Evolutionary conservation across 129 eudicot species (phyloP), one percentile per base, ranked within the genome.

Genomic region (Pulicaria dysenterica): DNA sequence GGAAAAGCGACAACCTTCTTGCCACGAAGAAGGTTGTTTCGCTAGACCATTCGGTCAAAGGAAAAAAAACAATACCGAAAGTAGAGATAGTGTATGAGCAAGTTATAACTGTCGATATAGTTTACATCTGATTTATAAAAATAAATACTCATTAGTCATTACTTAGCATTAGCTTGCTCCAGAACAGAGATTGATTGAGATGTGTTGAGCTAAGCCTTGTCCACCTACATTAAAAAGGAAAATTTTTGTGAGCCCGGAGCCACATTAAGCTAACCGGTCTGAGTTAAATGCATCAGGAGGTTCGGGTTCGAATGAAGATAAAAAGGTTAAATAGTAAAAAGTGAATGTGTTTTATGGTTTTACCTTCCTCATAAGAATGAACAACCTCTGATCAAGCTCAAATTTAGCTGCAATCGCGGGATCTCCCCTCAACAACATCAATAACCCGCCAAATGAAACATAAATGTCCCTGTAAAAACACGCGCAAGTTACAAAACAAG

Each of bases 331-430:
- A 13, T 3, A 53, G 17, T 7, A 73, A 61, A 4, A 16, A 37
- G 16, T 11, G 11, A 36, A 58, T 11, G 3, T 15, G 11, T 44
- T 74, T 60, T 77, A 87, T 95, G 11, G 11, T 44, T 74, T 60
- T 77, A 87, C 97, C 89, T 85, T 94, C 95, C 95, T 94, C 74
- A 90, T 82, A 47, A 94, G 95, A 66, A 94, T 78, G 73, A 94
- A 94, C 79, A 94, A 73, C 86, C 84, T 94, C 82, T 90, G 96
- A 80, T 94, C 99, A 50, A 94, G 97, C 84, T 94, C 97, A 48
- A 94, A 90, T 74, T 85, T 86, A 14, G 90, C 82, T 42, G 95
- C 90, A 78, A 85, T 83, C 38, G 93, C 80, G 17, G 89, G 88
- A 57, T 94, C 99, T 36, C 95, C 99, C 70, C 70, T 84, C 75